A percentile compares a stretch with the other conserved stretches of the same genome.
phyloP scores from a whole-genome alignment of 2,329 filamentous ascomycete genomes.

The Xylariomycetidae sp. region DNA sequence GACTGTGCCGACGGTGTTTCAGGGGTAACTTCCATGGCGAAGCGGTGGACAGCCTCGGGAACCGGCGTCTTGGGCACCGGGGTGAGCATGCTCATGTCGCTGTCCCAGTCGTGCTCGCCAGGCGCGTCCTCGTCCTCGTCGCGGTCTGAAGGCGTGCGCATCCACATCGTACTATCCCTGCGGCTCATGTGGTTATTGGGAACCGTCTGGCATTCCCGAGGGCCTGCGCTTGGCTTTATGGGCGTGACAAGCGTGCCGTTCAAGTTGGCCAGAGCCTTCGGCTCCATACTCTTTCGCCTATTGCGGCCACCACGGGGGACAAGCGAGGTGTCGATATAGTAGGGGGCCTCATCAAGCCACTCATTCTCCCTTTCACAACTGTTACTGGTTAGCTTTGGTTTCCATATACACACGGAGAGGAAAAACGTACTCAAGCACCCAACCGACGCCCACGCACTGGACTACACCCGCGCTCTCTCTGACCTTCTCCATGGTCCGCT shows the following conservation, averaged over 20 bases:
- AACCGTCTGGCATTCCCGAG: slow-evolving; percentile 33
- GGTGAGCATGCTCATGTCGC: slow-evolving; percentile 41
- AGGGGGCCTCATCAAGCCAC: slow-evolving; percentile 71
- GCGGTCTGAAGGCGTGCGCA: slow-evolving; percentile 47
- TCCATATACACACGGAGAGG: not conserved
- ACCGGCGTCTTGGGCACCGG: slow-evolving; percentile 56
- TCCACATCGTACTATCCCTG: slow-evolving; percentile 51
- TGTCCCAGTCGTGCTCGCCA: slow-evolving; percentile 31
- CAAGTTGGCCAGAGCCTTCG: slow-evolving; percentile 61
- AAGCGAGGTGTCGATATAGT: slow-evolving; percentile 62
- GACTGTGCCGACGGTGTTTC: slow-evolving; percentile 36
- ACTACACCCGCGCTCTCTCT: slow-evolving; percentile 68
- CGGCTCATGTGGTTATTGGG: slow-evolving; percentile 47
- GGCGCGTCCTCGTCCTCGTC: slow-evolving; percentile 27
- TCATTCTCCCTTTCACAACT: slow-evolving; percentile 72
- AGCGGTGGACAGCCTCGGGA: slow-evolving; percentile 49
- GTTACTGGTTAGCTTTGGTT: slow-evolving; percentile 22
- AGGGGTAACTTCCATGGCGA: slow-evolving; percentile 44
- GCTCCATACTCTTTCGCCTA: slow-evolving; percentile 78
- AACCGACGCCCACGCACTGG: slow-evolving; percentile 80
- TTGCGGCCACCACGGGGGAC: slow-evolving; percentile 67
- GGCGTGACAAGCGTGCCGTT: slow-evolving; percentile 59
- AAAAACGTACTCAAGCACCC: slow-evolving; percentile 75
- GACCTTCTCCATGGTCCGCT: slow-evolving; percentile 77
- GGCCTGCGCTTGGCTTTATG: slow-evolving; percentile 26